Percentiles rank a stretch among this genome's conserved stretches.
Conservation (phyloP, 2,329 filamentous ascomycete genomes). For the Bipolaris sorokiniana region DNA sequence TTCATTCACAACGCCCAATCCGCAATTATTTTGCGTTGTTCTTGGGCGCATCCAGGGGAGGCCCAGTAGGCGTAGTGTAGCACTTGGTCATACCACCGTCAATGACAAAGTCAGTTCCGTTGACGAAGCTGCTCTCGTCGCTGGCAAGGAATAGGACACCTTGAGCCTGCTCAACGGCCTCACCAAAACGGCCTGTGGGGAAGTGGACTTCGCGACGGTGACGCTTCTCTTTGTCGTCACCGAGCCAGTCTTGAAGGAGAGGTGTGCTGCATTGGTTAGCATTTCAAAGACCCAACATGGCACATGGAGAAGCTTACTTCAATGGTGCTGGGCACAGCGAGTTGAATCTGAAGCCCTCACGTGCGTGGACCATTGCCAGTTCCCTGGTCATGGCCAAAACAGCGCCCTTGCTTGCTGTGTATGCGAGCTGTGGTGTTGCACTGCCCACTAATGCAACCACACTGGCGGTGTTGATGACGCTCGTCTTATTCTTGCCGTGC, state of each 20-base stretch:
- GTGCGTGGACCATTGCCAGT: conserved; percentile 87
- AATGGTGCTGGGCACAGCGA: conserved; percentile 86
- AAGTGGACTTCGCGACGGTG: conserved; percentile 86
- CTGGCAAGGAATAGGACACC: conserved; percentile 86
- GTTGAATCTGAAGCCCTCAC: conserved; percentile 91
- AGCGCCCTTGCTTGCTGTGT: conserved; percentile 92
- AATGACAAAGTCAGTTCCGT: conserved; percentile 89
- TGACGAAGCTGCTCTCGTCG: conserved; percentile 89
- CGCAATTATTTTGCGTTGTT: conserved; percentile 50
- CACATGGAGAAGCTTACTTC: conserved; percentile 60
- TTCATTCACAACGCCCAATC: background rate
- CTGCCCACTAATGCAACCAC: conserved; percentile 87
- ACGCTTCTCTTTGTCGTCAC: conserved; percentile 82
- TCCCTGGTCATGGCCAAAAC: conserved; percentile 90
- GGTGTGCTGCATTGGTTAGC: conserved; percentile 66
- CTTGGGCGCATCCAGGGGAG: conserved; percentile 59
- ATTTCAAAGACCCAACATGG: background rate
- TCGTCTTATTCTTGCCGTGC: conserved; percentile 77
- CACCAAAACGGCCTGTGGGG: conserved; percentile 84
- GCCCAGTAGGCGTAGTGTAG: conserved; percentile 71
- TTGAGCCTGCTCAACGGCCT: conserved; percentile 92
- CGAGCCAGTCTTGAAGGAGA: conserved; percentile 90
- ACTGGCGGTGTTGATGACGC: conserved; percentile 90
- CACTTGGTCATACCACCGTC: conserved; percentile 95
- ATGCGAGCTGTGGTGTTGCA: conserved; percentile 87